These are phyloP conservation scores for Thelephora terrestris DNA, from an alignment of 1,284 basidiomycete genomes.

Conservation along the genomic window DNA sequence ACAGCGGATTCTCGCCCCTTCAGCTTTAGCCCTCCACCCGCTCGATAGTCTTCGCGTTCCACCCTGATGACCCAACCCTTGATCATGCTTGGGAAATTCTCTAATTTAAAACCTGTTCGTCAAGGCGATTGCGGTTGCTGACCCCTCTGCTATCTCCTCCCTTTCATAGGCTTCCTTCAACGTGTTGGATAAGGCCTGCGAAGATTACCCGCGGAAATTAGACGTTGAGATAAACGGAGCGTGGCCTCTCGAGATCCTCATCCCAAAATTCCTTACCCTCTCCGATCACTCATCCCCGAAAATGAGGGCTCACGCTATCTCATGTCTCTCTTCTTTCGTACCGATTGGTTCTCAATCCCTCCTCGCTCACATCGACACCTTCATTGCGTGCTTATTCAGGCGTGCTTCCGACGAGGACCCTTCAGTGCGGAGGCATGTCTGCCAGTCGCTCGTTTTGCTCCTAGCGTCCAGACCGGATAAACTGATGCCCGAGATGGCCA, in stretches of 20 bases:
- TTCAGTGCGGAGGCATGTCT: constrained; percentile 92
- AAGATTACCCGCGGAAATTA: constrained; percentile 93
- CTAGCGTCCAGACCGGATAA: constrained; percentile 92
- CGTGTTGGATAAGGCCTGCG: constrained; percentile 91
- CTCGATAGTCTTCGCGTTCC: too few relatives aligned
- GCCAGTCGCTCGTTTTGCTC: constrained; percentile 90
- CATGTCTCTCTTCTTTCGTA: constrained; percentile 90
- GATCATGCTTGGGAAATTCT: too few relatives aligned
- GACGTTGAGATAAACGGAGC: constrained; percentile 87
- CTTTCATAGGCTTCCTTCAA: constrained; percentile 78
- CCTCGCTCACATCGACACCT: constrained; percentile 84
- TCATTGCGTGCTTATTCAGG: constrained; percentile 90
- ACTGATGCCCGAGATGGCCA: constrained; percentile 91
- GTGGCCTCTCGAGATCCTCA: constrained; percentile 86
- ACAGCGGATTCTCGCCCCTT: constrained; percentile 8
- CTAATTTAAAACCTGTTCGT: too few relatives aligned
- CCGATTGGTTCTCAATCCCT: constrained; percentile 77
- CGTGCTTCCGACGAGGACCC: constrained; percentile 89
- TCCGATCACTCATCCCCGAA: constrained; percentile 77
- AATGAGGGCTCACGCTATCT: constrained; percentile 90
- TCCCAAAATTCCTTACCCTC: constrained; percentile 87
- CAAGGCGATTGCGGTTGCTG: too few relatives aligned
- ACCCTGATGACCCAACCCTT: too few relatives aligned
- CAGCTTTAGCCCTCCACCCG: not conserved
- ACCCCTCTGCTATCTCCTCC: constrained; percentile 10